Percentiles rank a stretch among this genome's conserved stretches.
These are phyloP conservation scores for Bolboschoenus planiculmis DNA, from an alignment of 176 grass and related monocot genomes.

Conservation along the genomic window DNA sequence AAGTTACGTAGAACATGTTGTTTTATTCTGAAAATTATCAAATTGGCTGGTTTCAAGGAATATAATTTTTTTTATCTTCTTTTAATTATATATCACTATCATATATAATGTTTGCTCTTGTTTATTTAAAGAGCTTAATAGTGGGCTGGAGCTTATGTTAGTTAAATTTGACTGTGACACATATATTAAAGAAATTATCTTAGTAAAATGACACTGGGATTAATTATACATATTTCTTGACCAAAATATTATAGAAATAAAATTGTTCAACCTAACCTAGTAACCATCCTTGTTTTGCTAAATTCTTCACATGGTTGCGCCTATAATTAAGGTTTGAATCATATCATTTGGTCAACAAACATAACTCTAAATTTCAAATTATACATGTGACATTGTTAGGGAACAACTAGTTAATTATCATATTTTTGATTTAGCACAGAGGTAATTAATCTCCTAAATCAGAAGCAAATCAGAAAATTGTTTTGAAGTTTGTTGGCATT, in stretches of 20 bases:
- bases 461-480: not conserved
- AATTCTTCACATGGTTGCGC: not conserved
- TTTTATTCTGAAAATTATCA: not conserved
- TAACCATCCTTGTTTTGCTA: not conserved
- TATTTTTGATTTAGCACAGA: not conserved
- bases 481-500: not conserved
- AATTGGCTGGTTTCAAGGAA: not conserved
- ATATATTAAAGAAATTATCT: not conserved
- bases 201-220: not conserved
- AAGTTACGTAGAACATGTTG: not conserved
- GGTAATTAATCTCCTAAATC: not conserved
- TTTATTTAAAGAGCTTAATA: not conserved
- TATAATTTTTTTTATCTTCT: too few species aligned
- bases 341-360: constrained; percentile 6
- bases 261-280: not conserved
- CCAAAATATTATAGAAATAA: not conserved
- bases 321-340: not conserved
- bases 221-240: not conserved
- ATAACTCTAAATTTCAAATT: not conserved
- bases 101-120: not conserved
- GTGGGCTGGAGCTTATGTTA: not conserved
- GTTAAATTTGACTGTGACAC: not conserved
- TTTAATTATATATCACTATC: too few species aligned
- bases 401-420: not conserved
- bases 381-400: constrained; percentile 10